Evolutionary conservation across 176 grass and related monocot genomes (phyloP).

Genomic region (Zoysia japonica): DNA sequence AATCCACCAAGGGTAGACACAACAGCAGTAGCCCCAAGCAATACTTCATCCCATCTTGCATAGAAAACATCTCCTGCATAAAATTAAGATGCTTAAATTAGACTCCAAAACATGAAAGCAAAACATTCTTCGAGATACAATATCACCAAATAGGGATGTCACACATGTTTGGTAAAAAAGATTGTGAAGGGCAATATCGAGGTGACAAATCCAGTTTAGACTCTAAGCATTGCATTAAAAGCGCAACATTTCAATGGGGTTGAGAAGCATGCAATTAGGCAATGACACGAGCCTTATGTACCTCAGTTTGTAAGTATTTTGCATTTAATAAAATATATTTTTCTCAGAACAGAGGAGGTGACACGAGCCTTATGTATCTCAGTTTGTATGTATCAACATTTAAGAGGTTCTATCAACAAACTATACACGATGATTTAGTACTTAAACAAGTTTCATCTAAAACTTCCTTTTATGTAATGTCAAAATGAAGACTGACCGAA

Average conservation of each 20-base stretch:
- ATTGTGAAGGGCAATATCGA: too few species aligned
- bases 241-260: too few species aligned
- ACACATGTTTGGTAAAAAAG: background rate
- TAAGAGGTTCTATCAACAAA: too few species aligned
- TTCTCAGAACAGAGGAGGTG: background rate
- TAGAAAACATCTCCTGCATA: slow-evolving; percentile 87
- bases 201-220: slow-evolving; percentile 18
- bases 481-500: background rate
- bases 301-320: background rate
- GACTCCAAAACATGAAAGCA: too few species aligned
- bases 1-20: slow-evolving; percentile 92
- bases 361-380: too few species aligned
- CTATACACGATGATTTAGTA: too few species aligned
- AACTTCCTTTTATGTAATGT: background rate
- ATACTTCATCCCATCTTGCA: slow-evolving; percentile 82
- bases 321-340: background rate
- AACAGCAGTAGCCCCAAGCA: slow-evolving; percentile 79
- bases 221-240: background rate
- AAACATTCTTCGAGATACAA: background rate
- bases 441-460: too few species aligned
- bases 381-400: too few species aligned
- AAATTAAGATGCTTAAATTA: slow-evolving; percentile 21
- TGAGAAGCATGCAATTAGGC: too few species aligned
- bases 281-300: background rate
- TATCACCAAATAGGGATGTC: background rate